A percentile compares a stretch with the other conserved stretches of the same genome.
These are phyloP conservation scores for Bruguiera gymnorhiza DNA, from an alignment of 345 rosid genomes.

Conservation along the genomic window DNA sequence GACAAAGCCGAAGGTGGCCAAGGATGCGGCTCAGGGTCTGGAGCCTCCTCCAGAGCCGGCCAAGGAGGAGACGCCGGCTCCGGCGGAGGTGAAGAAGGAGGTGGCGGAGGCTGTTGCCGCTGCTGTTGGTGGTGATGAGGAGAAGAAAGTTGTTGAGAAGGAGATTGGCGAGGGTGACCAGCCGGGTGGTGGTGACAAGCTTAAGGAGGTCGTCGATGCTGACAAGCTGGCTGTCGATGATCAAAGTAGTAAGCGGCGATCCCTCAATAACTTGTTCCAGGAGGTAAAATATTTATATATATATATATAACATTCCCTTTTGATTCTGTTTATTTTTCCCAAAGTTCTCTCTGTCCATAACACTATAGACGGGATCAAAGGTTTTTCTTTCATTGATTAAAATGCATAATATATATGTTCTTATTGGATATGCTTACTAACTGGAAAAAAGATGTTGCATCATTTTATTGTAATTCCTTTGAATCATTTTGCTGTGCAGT, in stretches of 20 bases:
- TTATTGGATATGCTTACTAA: no score
- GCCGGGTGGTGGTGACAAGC: not conserved
- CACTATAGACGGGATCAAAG: no score
- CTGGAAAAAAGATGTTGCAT: no score
- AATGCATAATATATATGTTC: no score
- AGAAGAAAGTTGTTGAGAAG: constrained; percentile 26
- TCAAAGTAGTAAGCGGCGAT: constrained; percentile 27
- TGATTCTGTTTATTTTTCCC: no score
- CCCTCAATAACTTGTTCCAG: constrained; percentile 42
- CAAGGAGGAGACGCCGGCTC: constrained; percentile 12
- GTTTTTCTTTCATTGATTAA: no score
- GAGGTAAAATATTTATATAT: constrained; percentile 19
- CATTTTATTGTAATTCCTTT: not conserved
- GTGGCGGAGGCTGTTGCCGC: not conserved
- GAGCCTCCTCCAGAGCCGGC: constrained; percentile 12
- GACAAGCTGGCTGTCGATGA: constrained; percentile 22
- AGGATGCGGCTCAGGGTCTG: constrained; percentile 26
- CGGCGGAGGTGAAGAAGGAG: constrained; percentile 10
- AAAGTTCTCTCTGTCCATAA: no score
- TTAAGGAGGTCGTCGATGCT: constrained; percentile 19
- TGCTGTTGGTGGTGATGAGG: constrained; percentile 18
- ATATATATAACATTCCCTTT: no score
- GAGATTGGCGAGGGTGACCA: not conserved
- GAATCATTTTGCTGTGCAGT: not conserved
- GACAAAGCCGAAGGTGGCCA: constrained; percentile 46